phyloP scores from a whole-genome alignment of 306 rosid genomes.

The Argentina anserina region DNA sequence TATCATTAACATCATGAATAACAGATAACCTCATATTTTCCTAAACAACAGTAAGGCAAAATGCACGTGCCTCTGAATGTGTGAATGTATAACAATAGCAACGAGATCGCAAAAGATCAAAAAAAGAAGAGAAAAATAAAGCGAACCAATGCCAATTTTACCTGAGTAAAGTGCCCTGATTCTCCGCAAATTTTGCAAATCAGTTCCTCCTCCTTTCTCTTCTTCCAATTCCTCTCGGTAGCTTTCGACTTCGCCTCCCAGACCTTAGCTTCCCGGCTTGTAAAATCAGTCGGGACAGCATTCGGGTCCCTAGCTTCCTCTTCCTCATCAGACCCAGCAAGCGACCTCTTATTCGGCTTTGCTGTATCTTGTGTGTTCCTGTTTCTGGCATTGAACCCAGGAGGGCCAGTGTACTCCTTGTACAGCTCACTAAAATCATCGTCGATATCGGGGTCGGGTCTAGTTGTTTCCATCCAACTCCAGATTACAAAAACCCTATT shows the following conservation, averaged over 20 bases:
- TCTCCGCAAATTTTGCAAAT: conserved; percentile 95
- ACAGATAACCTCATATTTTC: background rate
- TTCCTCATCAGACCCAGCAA: conserved; percentile 76
- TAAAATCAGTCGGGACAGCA: conserved; percentile 95
- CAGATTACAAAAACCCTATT: conserved; percentile 23
- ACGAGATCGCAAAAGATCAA: background rate
- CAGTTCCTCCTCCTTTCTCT: conserved; percentile 97
- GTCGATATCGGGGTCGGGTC: conserved; percentile 69
- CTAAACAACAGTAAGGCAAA: background rate
- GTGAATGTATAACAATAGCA: background rate
- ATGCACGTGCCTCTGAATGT: background rate
- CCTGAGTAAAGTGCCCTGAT: conserved; percentile 99
- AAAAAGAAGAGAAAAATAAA: background rate
- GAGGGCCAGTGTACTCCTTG: conserved; percentile 97
- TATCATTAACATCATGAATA: too few species aligned
- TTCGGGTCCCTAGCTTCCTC: conserved; percentile 84
- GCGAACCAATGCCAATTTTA: conserved; percentile 16
- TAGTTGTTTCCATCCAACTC: conserved; percentile 55
- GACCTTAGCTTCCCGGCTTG: conserved; percentile 98
- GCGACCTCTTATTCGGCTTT: conserved; percentile 68
- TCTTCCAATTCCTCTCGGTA: conserved; percentile 98
- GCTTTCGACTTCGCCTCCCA: conserved; percentile 99
- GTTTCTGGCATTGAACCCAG: conserved; percentile 35
- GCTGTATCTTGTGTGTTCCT: conserved; percentile 45
- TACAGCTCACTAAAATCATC: conserved; percentile 89